These are phyloP conservation scores for Ceratocystiopsis sp. DNA, from an alignment of 2,329 filamentous ascomycete genomes.

Conservation along the genomic window DNA sequence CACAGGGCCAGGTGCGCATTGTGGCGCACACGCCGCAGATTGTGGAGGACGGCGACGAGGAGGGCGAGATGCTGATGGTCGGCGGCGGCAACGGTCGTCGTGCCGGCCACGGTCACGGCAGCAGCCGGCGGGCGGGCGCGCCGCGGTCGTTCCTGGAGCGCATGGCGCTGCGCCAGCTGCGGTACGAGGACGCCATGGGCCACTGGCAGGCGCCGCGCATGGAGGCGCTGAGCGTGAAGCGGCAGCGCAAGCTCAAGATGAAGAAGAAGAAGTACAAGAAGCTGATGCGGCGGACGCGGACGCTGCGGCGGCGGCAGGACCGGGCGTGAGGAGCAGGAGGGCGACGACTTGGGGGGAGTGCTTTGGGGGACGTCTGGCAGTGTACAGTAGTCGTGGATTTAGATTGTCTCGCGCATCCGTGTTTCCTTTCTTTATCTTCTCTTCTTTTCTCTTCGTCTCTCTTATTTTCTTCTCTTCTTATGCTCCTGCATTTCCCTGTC, in stretches of 20 bases:
- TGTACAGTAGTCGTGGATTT: neutral
- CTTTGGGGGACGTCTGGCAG: neutral
- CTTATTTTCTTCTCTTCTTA: neutral
- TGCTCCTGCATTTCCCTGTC: neutral
- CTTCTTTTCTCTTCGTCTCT: neutral
- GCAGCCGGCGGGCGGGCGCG: neutral
- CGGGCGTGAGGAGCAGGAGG: too few species aligned
- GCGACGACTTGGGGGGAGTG: too few species aligned
- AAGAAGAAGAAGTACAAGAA: conserved; percentile 99
- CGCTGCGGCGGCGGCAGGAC: conserved; percentile 61
- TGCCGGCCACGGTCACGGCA: too few species aligned
- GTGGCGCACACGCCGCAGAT: conserved; percentile 43
- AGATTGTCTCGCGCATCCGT: neutral
- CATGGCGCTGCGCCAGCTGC: conserved; percentile 46
- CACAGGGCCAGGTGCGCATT: conserved; percentile 42
- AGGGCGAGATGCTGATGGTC: too few species aligned
- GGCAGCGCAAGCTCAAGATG: conserved; percentile 93
- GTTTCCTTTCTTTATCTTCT: neutral
- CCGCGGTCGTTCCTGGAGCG: conserved; percentile 50
- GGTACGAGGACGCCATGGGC: conserved; percentile 32
- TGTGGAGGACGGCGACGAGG: conserved; percentile 23
- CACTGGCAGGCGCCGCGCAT: conserved; percentile 30
- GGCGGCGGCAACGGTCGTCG: too few species aligned
- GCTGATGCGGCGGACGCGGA: conserved; percentile 82
- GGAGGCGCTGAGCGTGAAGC: conserved; percentile 75